A percentile compares a stretch with the other conserved stretches of the same genome.
Conservation (phyloP, 768 basidiomycete genomes). For the Leucocoprinus leucothites region DNA sequence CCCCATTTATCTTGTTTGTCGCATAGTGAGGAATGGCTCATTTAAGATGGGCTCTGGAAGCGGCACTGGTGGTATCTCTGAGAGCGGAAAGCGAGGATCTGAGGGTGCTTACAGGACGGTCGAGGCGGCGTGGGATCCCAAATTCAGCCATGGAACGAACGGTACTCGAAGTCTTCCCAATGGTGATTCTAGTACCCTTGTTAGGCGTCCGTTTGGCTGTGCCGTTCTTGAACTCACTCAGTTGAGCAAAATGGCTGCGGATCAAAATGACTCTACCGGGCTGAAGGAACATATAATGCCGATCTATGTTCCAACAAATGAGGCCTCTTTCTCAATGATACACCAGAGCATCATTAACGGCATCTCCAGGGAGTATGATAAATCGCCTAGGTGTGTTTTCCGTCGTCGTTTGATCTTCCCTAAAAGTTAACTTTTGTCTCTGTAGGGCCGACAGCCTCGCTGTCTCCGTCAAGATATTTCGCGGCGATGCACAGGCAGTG, state of each 20-base stretch:
- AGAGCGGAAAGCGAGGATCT: slow-evolving; percentile 52
- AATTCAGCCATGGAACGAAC: slow-evolving; percentile 21
- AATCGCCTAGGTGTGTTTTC: slow-evolving; percentile 64
- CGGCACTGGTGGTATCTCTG: slow-evolving; percentile 26
- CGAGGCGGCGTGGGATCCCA: slow-evolving; percentile 26
- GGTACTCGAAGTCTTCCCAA: slow-evolving; percentile 10
- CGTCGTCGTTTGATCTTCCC: background rate
- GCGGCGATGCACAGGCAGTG: slow-evolving; percentile 74
- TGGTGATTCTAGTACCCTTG: slow-evolving; percentile 35
- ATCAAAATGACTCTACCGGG: slow-evolving; percentile 59
- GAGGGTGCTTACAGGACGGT: slow-evolving; percentile 37
- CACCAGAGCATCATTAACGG: slow-evolving; percentile 92
- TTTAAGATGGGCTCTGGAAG: slow-evolving; percentile 70
- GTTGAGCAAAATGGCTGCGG: slow-evolving; percentile 61
- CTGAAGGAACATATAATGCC: slow-evolving; percentile 82
- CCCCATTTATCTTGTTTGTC: slow-evolving; percentile 85
- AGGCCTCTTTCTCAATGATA: slow-evolving; percentile 85
- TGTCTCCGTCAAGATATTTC: slow-evolving; percentile 82
- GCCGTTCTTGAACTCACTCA: slow-evolving; percentile 87
- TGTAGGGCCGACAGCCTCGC: slow-evolving; percentile 82
- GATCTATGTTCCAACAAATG: slow-evolving; percentile 81
- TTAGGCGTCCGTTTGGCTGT: slow-evolving; percentile 92
- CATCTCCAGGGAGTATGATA: slow-evolving; percentile 77
- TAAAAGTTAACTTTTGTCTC: slow-evolving; percentile 5
- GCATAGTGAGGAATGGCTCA: slow-evolving; percentile 84